Conservation (phyloP, 2,329 filamentous ascomycete genomes). For the Rutstroemia sp. region DNA sequence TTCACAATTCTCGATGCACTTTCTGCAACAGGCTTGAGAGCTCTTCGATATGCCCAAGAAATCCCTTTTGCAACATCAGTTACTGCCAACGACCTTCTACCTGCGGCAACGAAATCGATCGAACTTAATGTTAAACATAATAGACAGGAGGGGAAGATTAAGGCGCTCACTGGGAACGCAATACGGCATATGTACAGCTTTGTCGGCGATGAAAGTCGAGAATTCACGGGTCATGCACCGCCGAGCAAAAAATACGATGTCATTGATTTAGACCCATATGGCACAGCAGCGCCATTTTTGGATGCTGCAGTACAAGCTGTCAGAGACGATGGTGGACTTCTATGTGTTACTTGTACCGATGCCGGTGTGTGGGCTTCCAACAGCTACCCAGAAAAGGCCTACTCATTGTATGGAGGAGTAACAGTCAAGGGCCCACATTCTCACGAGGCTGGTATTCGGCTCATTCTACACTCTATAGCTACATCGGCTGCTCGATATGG, state of each 20-base stretch:
- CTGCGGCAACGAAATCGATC: slow-evolving; percentile 71
- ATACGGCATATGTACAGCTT: slow-evolving; percentile 86
- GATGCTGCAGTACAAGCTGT: slow-evolving; percentile 85
- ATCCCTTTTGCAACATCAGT: slow-evolving; percentile 76
- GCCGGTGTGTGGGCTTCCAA: slow-evolving; percentile 91
- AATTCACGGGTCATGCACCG: slow-evolving; percentile 28
- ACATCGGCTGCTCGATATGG: slow-evolving; percentile 78
- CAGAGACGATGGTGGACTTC: slow-evolving; percentile 73
- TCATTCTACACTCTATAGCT: slow-evolving; percentile 78
- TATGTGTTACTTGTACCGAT: slow-evolving; percentile 96
- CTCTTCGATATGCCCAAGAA: slow-evolving; percentile 85
- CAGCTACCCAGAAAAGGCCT: slow-evolving; percentile 91
- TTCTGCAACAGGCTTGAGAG: slow-evolving; percentile 86
- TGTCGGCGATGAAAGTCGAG: slow-evolving; percentile 35
- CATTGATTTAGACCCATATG: slow-evolving; percentile 94
- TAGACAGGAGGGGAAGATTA: slow-evolving; percentile 61
- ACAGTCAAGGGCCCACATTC: slow-evolving; percentile 78
- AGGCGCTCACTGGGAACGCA: slow-evolving; percentile 72
- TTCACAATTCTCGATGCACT: slow-evolving; percentile 93
- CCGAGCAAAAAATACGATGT: slow-evolving; percentile 70
- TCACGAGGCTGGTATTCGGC: slow-evolving; percentile 81
- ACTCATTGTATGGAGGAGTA: slow-evolving; percentile 84
- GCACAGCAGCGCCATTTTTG: slow-evolving; percentile 85
- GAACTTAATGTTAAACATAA: slow-evolving; percentile 82
- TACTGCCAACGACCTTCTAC: slow-evolving; percentile 83